Conservation (phyloP, 345 rosid genomes). For the Arabidopsis suecica region DNA sequence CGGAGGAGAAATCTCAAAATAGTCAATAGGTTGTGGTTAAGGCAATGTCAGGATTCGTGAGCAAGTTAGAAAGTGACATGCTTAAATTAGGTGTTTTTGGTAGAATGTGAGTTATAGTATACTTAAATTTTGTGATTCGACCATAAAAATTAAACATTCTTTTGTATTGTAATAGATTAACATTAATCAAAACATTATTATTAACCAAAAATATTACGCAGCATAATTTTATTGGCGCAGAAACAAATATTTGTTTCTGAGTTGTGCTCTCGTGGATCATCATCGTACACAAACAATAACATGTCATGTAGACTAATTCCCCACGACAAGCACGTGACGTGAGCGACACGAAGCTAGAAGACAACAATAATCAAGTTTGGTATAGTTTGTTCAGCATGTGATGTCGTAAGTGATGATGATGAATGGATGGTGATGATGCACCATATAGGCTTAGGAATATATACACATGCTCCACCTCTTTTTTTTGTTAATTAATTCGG, state of each 20-base stretch:
- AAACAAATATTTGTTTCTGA: background rate
- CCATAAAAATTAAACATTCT: background rate
- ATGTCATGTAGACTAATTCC: background rate
- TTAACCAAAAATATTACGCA: too few species aligned
- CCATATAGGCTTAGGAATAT: constrained; percentile 27
- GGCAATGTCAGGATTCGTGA: background rate
- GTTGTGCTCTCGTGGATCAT: constrained; percentile 24
- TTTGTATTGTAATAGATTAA: background rate
- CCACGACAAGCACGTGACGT: constrained; percentile 36
- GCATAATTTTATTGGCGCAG: background rate
- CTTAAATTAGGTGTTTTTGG: background rate
- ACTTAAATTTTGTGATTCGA: background rate
- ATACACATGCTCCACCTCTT: constrained; percentile 3
- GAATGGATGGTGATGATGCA: constrained; percentile 24
- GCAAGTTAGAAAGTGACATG: background rate
- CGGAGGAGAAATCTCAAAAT: constrained; percentile 13
- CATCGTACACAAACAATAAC: constrained; percentile 25
- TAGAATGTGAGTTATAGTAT: background rate
- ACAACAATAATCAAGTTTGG: constrained; percentile 24
- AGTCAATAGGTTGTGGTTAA: constrained; percentile 18
- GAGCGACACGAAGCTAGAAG: background rate
- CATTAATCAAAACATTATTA: background rate
- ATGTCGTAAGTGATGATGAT: constrained; percentile 19
- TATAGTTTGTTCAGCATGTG: constrained; percentile 24
- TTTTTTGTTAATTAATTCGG: background rate